phyloP scores from a whole-genome alignment of 371 early-diverging fungal species.

The Mortierella sp. region DNA sequence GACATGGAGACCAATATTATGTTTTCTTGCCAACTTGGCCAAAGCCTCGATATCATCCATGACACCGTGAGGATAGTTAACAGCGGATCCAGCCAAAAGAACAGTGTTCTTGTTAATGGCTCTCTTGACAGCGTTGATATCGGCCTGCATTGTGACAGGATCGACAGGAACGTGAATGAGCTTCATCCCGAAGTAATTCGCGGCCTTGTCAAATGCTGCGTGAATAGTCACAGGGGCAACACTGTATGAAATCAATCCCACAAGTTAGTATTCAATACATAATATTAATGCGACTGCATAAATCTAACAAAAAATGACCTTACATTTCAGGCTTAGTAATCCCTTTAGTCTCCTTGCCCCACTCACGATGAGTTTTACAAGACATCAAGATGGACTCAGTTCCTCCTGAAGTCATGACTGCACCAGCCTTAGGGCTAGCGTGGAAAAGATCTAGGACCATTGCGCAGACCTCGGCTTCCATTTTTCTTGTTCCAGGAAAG shows the following conservation, averaged over 20 bases:
- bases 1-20: slow-evolving; percentile 91
- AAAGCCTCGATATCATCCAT: slow-evolving; percentile 92
- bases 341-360: slow-evolving; percentile 77
- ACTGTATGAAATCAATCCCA: slow-evolving; percentile 61
- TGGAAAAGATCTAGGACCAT: slow-evolving; percentile 93
- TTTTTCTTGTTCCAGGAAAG: slow-evolving; percentile 94
- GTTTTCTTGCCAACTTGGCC: slow-evolving; percentile 83
- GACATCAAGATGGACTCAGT: slow-evolving; percentile 97
- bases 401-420: slow-evolving; percentile 94
- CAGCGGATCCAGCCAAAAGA: slow-evolving; percentile 93
- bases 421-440: slow-evolving; percentile 79
- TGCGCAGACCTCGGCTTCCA: slow-evolving; percentile 95
- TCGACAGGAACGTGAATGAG: slow-evolving; percentile 88
- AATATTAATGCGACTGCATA: neutral
- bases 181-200: slow-evolving; percentile 91
- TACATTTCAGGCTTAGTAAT: slow-evolving; percentile 93
- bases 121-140: slow-evolving; percentile 75
- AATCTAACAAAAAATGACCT: slow-evolving; percentile 18
- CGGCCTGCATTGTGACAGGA: slow-evolving; percentile 80
- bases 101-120: slow-evolving; percentile 94
- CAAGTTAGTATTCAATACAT: no score
- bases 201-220: slow-evolving; percentile 97
- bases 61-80: slow-evolving; percentile 95
- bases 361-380: slow-evolving; percentile 89
- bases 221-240: slow-evolving; percentile 92